phyloP scores from a whole-genome alignment of 169 alveolate genomes.

The Babesia bovis region DNA sequence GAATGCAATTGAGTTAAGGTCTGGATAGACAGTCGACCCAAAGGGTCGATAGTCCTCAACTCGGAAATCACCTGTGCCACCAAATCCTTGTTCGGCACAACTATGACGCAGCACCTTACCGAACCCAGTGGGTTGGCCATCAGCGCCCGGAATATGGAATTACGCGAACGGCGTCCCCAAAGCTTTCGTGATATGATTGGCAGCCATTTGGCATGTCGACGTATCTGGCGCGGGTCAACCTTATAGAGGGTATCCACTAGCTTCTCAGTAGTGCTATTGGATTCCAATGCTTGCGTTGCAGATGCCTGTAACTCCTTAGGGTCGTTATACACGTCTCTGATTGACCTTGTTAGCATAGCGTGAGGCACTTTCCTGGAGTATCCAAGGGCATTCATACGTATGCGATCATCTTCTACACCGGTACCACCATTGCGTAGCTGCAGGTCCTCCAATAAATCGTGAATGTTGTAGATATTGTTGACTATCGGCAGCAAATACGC shows the following conservation, averaged over 20 bases:
- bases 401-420: conserved; percentile 6
- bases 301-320: conserved; percentile 2
- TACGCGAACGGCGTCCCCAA: conserved; percentile 38
- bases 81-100: conserved; percentile 72
- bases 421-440: conserved; percentile 20
- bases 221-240: conserved; percentile 21
- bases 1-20: conserved; percentile 65
- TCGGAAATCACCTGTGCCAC: conserved; percentile 67
- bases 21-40: conserved; percentile 73
- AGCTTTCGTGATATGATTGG: conserved; percentile 28
- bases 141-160: conserved; percentile 42
- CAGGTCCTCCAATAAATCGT: conserved; percentile 72
- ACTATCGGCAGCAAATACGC: conserved; percentile 75
- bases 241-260: conserved; percentile 36
- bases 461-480: conserved; percentile 72
- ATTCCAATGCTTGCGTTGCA: conserved; percentile 12
- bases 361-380: conserved; percentile 50
- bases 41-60: conserved; percentile 59
- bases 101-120: conserved; percentile 57
- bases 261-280: conserved; percentile 30
- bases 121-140: conserved; percentile 58
- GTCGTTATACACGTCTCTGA: conserved; percentile 38
- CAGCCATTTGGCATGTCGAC: neutral
- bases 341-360: conserved; percentile 53
- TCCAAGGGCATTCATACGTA: conserved; percentile 42